Evolutionary conservation across 345 rosid species (phyloP), one percentile per base, ranked within the genome.

Genomic region (Syzygium aqueum): DNA sequence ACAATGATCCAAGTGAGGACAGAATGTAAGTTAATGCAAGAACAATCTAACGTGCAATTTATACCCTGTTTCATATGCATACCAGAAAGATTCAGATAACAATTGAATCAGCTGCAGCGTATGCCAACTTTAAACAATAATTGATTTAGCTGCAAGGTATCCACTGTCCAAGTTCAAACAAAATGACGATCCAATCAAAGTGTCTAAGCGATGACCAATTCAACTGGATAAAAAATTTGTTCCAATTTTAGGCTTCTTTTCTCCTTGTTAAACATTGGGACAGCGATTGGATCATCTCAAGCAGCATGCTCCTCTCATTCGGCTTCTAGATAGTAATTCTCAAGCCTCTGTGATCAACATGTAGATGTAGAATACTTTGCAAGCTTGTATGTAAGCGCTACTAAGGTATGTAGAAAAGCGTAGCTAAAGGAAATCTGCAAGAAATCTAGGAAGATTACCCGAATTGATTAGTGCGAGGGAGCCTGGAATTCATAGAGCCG

Each of bases 381-480:
- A 37, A 73, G 80, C 49, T 33, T 11, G 25, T 37, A 33, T 33
- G 80, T 22, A 19, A 73, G 37, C 80, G 27, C 78, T 28, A 43
- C 49, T 19, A 37, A 9, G 25, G 80, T 9, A 7, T 37, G 80
- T 19, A 73, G 49, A 73, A 73, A 25, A 40, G 80, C 25, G 80
- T 37, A 37, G 80, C 27, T 37, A 73, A 73, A 33, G 49, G 80
- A 73, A 73, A 11, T 33, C 27, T 17, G 80, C 4, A 73, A 14
- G 13, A 37, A 73, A 73, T 73, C 25, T 25, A 73, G 80, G 40
- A 40, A 73, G 49, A 73, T 30, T 84, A 94, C 95, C 93, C 88
- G 87, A 92, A 92, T 53, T 94, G 94, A 65, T 89, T 65, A 2
- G 94, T 88, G 86, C 61, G 88, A 49, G 91, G 86, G 84, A 94